Base-by-base conservation (phyloP, 1,284 basidiomycete genomes). In the Veloboletus limbatus region DNA sequence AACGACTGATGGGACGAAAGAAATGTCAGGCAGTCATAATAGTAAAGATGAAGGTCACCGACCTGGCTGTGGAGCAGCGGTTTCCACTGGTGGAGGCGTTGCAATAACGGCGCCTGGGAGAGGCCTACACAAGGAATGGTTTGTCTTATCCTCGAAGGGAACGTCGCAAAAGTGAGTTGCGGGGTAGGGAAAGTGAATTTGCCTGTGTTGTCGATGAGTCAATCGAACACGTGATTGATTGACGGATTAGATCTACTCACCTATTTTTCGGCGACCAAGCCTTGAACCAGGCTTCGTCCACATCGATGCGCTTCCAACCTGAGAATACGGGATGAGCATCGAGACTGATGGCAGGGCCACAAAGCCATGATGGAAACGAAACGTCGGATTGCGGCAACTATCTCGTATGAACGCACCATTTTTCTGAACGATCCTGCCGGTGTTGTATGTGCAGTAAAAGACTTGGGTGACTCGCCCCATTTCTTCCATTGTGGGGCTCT, bases 241-340 rank as follows among this genome's bases (percentile, higher is more conserved):
- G 37, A 48, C 25, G 25, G 48, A 47, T 43, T 27, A 25, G 48
- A 47, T 43, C 31, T 24, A 57, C 63, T 40, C 39, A 73, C 77
- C 49, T 59, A 41, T 73, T 74, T 2, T 57, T 62, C 0, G 68
- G 68, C 2, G 54, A 60, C 76, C 75, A 85, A 2, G 58, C 61
- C 3, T 64, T 60, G 66, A 85, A 85, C 82, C 82, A 87, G 6
- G 54, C 47, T 3, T 74, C 69, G 26, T 74, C 58, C 7, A 85
- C 69, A 31, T 76, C 64, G 32, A 82, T 70, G 4, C 74, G 69
- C 50, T 81, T 82, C 85, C 85, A 87, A 4, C 85, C 83, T 85
- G 40, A 17, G 16, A 17, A 22, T 26, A 22, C 11, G 14, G n/a
- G n/a, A 36, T 46, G 14, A 51, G 34, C 13, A 25, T 8, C n/a